Base-by-base conservation (phyloP, 768 basidiomycete species). In the Galerina sulciceps region DNA sequence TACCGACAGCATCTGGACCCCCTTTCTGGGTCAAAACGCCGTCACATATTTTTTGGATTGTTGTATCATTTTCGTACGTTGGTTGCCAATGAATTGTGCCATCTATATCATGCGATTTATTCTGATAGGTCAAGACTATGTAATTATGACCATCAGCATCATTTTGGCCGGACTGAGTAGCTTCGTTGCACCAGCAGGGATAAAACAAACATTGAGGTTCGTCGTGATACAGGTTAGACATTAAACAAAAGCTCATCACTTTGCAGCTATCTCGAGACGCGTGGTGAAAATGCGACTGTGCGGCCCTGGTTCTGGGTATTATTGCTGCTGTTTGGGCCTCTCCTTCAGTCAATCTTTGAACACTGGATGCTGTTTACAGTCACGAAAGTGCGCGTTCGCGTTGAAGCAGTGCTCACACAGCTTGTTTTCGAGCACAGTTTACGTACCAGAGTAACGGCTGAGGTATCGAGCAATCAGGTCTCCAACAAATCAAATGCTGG, bases 371-470 rank as follows among this genome's bases (percentile, higher is more conserved):
- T 80, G 34, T 85, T 75, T 65, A 67, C 80, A 35, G 68, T 73
- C 70, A 85, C 68, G 53, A 82, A 56, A 76, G 83, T 67, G 65
- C 61, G 50, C 63, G 75, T 58, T 75, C 58, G 60, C 10, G 22
- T 53, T 3, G 84, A 90, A 65, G 77, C 67, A 9, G 67, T 81
- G 23, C 59, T 79, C 55, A 77, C 77, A 1, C 75, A 81, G 59
- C 74, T 79, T 22, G 65, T 80, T 22, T 79, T 79, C 50, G 77
- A 79, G 43, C 79, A 81, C 48, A 73, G 77, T 3, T 77, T 93
- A 15, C 80, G 86, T 35, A 83, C 91, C 42, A 80, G 89, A 26
- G 78, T 88, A 73, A 84, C 82, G 58, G 80, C 85, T 31, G 75
- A 75, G n/a, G n/a, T 31, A 31, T 31, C 26, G 8, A 31, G 26